phyloP scores from a whole-genome alignment of 768 basidiomycete species.

The Boletus speciosus region DNA sequence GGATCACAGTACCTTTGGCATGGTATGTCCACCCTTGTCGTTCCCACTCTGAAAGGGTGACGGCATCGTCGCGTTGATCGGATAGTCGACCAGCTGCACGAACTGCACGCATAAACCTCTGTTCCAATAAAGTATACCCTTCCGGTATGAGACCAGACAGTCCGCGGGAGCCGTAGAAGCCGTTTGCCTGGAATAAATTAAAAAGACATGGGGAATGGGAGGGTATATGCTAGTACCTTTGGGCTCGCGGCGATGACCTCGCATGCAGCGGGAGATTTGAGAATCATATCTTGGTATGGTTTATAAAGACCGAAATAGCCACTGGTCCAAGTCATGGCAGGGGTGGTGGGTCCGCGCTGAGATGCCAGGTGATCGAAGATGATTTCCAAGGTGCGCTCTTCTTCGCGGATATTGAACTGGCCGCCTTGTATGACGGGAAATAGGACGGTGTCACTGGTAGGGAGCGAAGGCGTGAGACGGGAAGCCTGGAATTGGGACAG shows the following conservation, averaged over 20 bases:
- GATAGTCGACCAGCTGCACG: constrained; percentile 40
- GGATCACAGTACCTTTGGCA: constrained; percentile 71
- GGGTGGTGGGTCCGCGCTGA: constrained; percentile 28
- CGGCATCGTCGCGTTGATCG: constrained; percentile 36
- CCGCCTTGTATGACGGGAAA: constrained; percentile 89
- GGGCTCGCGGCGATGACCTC: constrained; percentile 85
- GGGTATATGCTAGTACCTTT: constrained; percentile 47
- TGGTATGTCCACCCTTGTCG: constrained; percentile 95
- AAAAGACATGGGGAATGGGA: neutral
- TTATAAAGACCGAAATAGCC: constrained; percentile 91
- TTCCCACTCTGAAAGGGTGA: constrained; percentile 86
- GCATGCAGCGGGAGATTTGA: constrained; percentile 57
- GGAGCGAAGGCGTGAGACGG: constrained; percentile 16
- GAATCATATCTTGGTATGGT: constrained; percentile 70
- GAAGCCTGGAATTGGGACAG: constrained; percentile 59
- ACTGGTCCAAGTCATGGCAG: constrained; percentile 80
- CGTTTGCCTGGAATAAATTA: constrained; percentile 70
- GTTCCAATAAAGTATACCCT: constrained; percentile 86
- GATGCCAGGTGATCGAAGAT: constrained; percentile 54
- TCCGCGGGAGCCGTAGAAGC: constrained; percentile 87
- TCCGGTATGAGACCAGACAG: constrained; percentile 93
- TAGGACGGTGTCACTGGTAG: constrained; percentile 45
- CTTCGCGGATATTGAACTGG: constrained; percentile 81
- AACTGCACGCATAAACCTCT: constrained; percentile 73
- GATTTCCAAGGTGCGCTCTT: constrained; percentile 59